These are phyloP conservation scores for Linum usitatissimum DNA, from an alignment of 345 rosid species.

Conservation along the genomic window DNA sequence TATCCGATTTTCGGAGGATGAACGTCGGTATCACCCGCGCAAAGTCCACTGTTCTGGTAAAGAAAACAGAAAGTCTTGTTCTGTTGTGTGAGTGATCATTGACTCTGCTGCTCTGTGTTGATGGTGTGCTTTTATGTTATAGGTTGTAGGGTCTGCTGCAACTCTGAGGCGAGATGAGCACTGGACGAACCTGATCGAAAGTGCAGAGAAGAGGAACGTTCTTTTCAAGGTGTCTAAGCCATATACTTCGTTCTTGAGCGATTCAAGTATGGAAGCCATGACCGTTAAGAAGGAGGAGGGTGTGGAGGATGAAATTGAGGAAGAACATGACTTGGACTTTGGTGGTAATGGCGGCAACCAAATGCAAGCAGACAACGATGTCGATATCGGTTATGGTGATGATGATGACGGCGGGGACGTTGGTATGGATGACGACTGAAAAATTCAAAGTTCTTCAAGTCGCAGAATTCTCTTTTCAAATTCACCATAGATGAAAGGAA, in stretches of 20 bases:
- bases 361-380: slow-evolving; percentile 31
- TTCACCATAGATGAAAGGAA: too few species aligned
- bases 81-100: neutral
- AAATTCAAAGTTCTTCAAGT: too few species aligned
- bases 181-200: slow-evolving; percentile 67
- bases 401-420: slow-evolving; percentile 32
- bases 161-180: slow-evolving; percentile 62
- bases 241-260: slow-evolving; percentile 43
- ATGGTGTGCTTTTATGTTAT: neutral
- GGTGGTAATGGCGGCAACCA: slow-evolving; percentile 21
- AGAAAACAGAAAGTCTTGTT: neutral
- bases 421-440: slow-evolving; percentile 24
- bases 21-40: slow-evolving; percentile 94
- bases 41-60: slow-evolving; percentile 84
- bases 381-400: slow-evolving; percentile 32
- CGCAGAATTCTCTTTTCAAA: too few species aligned
- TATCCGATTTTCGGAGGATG: slow-evolving; percentile 82
- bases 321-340: slow-evolving; percentile 8
- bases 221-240: slow-evolving; percentile 83
- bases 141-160: slow-evolving; percentile 90
- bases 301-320: neutral
- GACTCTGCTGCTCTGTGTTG: too few species aligned
- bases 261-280: slow-evolving; percentile 45
- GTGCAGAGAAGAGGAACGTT: slow-evolving; percentile 53
- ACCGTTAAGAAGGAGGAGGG: slow-evolving; percentile 6